Percentiles rank a stretch among this genome's conserved stretches.
phyloP scores from a whole-genome alignment of 164 flowering plant species.

The Cinnamomum chago region DNA sequence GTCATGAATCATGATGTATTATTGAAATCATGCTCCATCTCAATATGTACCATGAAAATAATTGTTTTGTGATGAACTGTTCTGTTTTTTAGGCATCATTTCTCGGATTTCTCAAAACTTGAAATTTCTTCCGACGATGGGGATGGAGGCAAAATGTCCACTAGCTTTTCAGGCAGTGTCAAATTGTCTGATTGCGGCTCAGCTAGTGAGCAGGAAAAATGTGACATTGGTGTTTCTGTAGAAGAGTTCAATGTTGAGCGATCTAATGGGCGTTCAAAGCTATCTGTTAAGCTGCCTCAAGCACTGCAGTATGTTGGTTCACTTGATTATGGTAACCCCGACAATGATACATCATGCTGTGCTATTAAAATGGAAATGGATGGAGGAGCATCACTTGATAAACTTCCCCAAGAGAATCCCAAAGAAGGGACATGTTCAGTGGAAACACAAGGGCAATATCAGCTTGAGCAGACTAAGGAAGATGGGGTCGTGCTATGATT shows the following conservation, averaged over 20 bases:
- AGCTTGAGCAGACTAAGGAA: slow-evolving; percentile 35
- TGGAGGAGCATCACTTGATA: slow-evolving; percentile 23
- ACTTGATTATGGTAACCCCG: slow-evolving; percentile 37
- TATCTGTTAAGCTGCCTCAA: slow-evolving; percentile 35
- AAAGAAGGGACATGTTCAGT: slow-evolving; percentile 17
- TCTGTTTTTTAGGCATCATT: slow-evolving; percentile 48
- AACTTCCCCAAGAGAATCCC: slow-evolving; percentile 24
- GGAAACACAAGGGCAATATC: slow-evolving; percentile 24
- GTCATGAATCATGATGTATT: slow-evolving; percentile 8
- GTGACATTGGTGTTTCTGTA: slow-evolving; percentile 21
- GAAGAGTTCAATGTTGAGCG: slow-evolving; percentile 32
- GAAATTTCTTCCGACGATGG: slow-evolving; percentile 38
- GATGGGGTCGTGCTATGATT: slow-evolving; percentile 47
- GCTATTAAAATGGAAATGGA: slow-evolving; percentile 14
- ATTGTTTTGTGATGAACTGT: not conserved
- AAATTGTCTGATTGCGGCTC: slow-evolving; percentile 23
- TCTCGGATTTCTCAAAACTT: slow-evolving; percentile 43
- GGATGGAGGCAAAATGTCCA: slow-evolving; percentile 21
- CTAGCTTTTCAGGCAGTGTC: slow-evolving; percentile 22
- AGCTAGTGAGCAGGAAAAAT: slow-evolving; percentile 29
- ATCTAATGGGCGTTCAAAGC: slow-evolving; percentile 26
- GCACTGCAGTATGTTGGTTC: slow-evolving; percentile 25
- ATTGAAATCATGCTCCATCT: not conserved
- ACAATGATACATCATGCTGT: slow-evolving; percentile 18
- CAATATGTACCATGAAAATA: not conserved